Conservation (phyloP, 2,329 filamentous ascomycete genomes). For the Tolypocladium cylindrosporum region DNA sequence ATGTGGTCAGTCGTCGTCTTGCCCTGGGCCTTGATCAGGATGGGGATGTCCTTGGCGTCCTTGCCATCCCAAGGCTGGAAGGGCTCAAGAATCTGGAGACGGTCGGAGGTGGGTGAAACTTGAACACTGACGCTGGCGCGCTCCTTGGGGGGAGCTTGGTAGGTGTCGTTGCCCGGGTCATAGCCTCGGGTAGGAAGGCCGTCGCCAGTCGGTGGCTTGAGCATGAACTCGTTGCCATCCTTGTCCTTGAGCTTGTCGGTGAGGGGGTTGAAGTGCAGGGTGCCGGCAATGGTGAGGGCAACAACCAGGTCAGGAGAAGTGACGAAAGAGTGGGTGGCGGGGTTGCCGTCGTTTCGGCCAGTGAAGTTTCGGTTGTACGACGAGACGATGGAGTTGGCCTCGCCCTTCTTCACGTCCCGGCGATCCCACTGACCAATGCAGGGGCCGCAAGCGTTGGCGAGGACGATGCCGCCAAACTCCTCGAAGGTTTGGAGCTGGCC, state of each 20-base stretch:
- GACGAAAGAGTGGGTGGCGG: conserved; percentile 96
- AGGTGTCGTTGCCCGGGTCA: conserved; percentile 62
- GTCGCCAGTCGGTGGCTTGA: conserved; percentile 64
- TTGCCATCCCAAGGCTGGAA: conserved; percentile 72
- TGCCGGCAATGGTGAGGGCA: conserved; percentile 86
- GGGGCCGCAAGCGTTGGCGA: conserved; percentile 91
- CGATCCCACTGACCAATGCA: conserved; percentile 95
- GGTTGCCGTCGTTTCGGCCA: conserved; percentile 93
- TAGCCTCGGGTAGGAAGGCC: conserved; percentile 44
- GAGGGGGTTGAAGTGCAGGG: conserved; percentile 91
- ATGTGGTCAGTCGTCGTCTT: conserved; percentile 99
- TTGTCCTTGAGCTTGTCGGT: conserved; percentile 76
- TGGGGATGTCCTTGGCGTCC: conserved; percentile 68
- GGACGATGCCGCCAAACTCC: conserved; percentile 74
- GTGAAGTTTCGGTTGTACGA: conserved; percentile 99
- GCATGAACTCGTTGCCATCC: conserved; percentile 73
- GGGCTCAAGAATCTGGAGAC: conserved; percentile 82
- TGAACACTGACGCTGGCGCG: conserved; percentile 62
- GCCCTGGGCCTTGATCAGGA: conserved; percentile 94
- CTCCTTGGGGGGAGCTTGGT: conserved; percentile 61
- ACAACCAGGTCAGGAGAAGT: conserved; percentile 95
- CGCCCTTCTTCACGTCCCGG: conserved; percentile 76
- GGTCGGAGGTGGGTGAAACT: conserved; percentile 76
- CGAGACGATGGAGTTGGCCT: conserved; percentile 86
- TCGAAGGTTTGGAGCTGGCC: conserved; percentile 79